These are phyloP conservation scores for Rhizophora apiculata DNA, from an alignment of 345 rosid species.

Conservation along the genomic window DNA sequence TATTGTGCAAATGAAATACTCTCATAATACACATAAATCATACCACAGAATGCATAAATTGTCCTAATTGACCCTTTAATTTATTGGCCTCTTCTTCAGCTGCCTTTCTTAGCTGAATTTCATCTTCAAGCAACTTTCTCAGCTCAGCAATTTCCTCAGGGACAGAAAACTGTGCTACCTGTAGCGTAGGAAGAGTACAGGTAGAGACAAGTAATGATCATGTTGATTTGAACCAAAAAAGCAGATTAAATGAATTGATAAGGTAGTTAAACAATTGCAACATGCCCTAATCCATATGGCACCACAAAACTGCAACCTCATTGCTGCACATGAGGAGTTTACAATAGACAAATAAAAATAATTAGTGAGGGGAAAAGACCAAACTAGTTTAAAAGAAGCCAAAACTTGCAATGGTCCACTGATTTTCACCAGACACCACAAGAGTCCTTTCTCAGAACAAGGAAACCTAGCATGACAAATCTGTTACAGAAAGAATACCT, in stretches of 20 bases:
- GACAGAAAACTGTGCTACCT: slow-evolving; percentile 16
- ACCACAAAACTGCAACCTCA: too few species aligned
- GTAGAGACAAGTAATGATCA: background rate
- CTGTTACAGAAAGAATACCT: slow-evolving; percentile 15
- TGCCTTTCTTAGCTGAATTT: slow-evolving; percentile 24
- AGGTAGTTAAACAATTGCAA: background rate
- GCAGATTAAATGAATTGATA: background rate
- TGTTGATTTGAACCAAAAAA: background rate
- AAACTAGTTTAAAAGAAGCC: too few species aligned
- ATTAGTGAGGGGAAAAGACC: too few species aligned
- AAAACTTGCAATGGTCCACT: background rate
- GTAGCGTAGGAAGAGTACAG: background rate
- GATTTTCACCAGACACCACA: background rate
- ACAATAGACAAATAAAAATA: too few species aligned
- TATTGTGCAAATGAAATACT: background rate
- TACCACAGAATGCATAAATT: slow-evolving; percentile 23
- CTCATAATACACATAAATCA: background rate
- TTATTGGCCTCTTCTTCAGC: slow-evolving; percentile 31
- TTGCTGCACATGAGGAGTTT: too few species aligned
- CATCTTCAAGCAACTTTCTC: slow-evolving; percentile 26
- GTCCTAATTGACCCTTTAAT: slow-evolving; percentile 19
- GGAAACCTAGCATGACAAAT: background rate
- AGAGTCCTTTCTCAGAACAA: background rate
- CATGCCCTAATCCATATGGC: background rate
- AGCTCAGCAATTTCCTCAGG: slow-evolving; percentile 25